phyloP scores from a whole-genome alignment of 2,329 filamentous ascomycete genomes.

The Tolypocladium inflatum region DNA sequence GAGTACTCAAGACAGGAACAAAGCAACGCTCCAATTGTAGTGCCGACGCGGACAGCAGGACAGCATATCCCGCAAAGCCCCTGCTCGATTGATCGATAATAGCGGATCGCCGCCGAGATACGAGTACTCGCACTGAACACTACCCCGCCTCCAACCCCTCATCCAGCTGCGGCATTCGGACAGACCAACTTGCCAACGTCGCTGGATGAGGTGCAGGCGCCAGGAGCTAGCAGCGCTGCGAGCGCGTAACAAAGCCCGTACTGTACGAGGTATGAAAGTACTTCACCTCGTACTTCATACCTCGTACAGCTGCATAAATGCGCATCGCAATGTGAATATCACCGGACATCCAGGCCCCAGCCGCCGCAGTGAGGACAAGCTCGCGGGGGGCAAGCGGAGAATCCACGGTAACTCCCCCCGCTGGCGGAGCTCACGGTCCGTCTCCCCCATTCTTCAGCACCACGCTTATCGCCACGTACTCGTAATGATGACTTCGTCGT shows the following conservation, averaged over 20 bases:
- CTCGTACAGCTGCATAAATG: background rate
- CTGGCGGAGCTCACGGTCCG: background rate
- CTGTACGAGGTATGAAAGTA: too few relatives aligned
- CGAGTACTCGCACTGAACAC: too few relatives aligned
- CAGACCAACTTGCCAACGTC: background rate
- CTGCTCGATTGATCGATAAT: background rate
- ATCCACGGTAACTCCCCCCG: background rate
- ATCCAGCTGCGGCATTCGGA: background rate
- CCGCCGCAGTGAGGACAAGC: background rate
- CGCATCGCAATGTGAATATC: background rate
- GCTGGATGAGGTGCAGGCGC: background rate
- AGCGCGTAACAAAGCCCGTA: background rate
- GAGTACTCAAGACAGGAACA: background rate
- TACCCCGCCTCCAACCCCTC: conserved; percentile 1
- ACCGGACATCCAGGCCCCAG: background rate
- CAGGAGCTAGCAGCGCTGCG: background rate
- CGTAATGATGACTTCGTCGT: background rate
- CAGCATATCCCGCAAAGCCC: background rate
- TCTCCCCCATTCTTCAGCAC: background rate
- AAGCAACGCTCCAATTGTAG: background rate
- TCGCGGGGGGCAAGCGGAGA: background rate
- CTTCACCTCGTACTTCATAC: background rate
- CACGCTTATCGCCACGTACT: background rate
- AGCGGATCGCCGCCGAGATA: background rate
- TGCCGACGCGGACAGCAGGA: background rate